Conservation (phyloP, 345 rosid species). For the Toxicodendron radicans region DNA sequence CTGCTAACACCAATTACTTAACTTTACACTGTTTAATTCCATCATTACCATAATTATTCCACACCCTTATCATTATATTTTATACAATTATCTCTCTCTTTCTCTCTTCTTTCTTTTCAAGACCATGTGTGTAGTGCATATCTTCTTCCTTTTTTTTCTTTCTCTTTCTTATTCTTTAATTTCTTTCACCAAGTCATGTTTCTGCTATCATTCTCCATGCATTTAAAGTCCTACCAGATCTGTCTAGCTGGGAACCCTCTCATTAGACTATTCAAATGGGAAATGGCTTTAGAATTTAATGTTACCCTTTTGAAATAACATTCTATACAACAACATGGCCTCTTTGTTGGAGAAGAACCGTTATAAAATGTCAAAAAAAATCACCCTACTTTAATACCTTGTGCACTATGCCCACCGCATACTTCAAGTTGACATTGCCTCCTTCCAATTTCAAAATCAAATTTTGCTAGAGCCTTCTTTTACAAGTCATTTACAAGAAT, state of each 20-base stretch:
- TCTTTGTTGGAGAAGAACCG: background rate
- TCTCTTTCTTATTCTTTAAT: background rate
- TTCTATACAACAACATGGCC: too few relatives aligned
- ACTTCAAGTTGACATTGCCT: too few relatives aligned
- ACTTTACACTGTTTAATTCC: slow-evolving; percentile 25
- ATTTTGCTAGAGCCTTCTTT: too few relatives aligned
- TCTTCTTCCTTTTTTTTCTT: background rate
- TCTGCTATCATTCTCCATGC: slow-evolving; percentile 14
- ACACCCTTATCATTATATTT: slow-evolving; percentile 24
- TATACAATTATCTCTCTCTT: background rate
- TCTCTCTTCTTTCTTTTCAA: background rate
- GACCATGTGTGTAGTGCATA: background rate
- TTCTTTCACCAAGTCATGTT: slow-evolving; percentile 15
- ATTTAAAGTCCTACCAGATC: slow-evolving; percentile 6
- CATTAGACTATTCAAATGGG: background rate
- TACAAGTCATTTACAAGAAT: background rate
- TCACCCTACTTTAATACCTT: too few relatives aligned
- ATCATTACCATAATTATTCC: slow-evolving; percentile 24
- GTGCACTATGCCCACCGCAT: too few relatives aligned
- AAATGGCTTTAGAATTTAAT: background rate
- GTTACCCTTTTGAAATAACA: background rate
- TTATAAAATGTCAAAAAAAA: too few relatives aligned
- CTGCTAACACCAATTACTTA: slow-evolving; percentile 13
- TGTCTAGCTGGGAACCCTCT: slow-evolving; percentile 9
- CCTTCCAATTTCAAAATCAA: too few relatives aligned